Evolutionary conservation across 2,329 filamentous ascomycete species (phyloP), one percentile per base, ranked within the genome.

Genomic region (Aspergillus texensis): DNA sequence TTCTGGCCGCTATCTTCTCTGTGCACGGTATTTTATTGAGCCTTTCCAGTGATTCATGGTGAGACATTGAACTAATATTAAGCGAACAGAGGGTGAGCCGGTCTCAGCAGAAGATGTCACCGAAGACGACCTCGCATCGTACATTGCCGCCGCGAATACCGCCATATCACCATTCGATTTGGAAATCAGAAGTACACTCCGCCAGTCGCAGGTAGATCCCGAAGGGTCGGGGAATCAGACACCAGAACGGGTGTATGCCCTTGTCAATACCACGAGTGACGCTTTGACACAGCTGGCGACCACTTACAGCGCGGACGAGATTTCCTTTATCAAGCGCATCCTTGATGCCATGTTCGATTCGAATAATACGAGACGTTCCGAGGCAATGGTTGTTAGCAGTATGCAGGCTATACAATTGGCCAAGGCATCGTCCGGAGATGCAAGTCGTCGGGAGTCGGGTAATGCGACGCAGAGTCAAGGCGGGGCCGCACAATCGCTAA

Each of bases 291-390:
- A 97, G 72, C 85, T 97, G 45, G 93, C 94, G 2, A 98, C 95
- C 0, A 88, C 87, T 0, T 91, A 91, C 74, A 86, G 84, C 9
- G 82, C 92, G 0, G 93, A 97, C 69, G 94, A 98, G 80, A 91
- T 98, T 36, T 88, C 91, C 0, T 99, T 93, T 75, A 87, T 98
- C 60, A 95, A 96, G 78, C 85, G 95, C 10, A 77, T 97, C 3
- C 85, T 99, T 0, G 94, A 97, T 75, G 88, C 86, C 70, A 96
- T 99, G 87, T 99, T 98, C 74, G 92, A 96, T 67, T 90, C 87
- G 24, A 89, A 93, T 80, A 98, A 98, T 74, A 92, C 89, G 0
- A 84, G 83, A 10, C 84, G 88, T n/a, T 87, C 89, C 72, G 94
- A 99, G 78, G 86, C 93, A 30, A 89, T 97, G 86, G 93, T 92